A percentile compares a stretch with the other conserved stretches of the same genome.
Evolutionary conservation across 2,329 filamentous ascomycete species (phyloP).

Genomic region (Fusarium haematococcum): DNA sequence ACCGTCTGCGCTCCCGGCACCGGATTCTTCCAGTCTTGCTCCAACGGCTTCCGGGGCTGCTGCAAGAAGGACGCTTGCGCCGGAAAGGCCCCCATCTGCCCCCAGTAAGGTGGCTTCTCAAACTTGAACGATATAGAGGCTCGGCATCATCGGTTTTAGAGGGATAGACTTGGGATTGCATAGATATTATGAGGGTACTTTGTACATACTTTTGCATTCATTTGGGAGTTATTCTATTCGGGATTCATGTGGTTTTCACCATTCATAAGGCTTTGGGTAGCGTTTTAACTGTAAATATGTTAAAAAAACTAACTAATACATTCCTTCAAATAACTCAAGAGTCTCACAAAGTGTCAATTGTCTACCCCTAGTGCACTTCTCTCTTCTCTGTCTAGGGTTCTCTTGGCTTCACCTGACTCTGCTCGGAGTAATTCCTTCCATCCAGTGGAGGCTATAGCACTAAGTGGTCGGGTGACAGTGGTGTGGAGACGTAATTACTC

Average conservation of each 20-base stretch:
- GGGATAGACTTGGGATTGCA: not conserved
- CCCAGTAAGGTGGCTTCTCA: constrained; percentile 19
- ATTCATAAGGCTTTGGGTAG: not conserved
- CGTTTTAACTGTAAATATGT: not conserved
- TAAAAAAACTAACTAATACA: not conserved
- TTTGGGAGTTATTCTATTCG: not conserved
- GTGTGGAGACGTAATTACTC: not conserved
- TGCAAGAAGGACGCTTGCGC: not conserved
- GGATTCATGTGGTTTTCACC: not conserved
- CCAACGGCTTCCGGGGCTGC: not conserved
- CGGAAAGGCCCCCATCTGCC: constrained; percentile 16
- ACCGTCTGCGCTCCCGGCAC: not conserved
- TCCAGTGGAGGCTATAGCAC: not conserved
- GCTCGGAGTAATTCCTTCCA: not conserved
- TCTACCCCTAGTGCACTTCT: not conserved
- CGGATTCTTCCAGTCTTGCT: not conserved
- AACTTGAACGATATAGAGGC: not conserved
- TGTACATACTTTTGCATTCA: not conserved
- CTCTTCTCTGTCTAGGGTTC: not conserved
- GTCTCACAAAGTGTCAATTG: not conserved
- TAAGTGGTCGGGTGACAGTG: not conserved
- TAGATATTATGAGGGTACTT: not conserved
- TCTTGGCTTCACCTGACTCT: not conserved
- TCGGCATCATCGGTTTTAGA: not conserved
- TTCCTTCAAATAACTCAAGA: not conserved